Percentiles rank a stretch among this genome's conserved stretches.
Conservation (phyloP, 2,329 filamentous ascomycete species). For the Onygenales sp. region DNA sequence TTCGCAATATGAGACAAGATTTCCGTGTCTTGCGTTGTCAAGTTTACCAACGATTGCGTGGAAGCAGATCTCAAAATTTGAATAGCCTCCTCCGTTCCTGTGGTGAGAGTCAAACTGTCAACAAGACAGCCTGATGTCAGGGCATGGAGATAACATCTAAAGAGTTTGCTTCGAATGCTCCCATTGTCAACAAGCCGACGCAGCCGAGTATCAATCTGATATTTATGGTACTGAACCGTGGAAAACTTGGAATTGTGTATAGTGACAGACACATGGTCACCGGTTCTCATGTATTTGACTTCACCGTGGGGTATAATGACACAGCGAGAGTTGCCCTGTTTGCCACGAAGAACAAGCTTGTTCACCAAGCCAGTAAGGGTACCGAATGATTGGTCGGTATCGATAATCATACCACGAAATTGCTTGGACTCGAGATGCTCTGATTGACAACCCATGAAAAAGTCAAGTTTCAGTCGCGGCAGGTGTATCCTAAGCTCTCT, state of each 20-base stretch:
- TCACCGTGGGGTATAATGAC: constrained; percentile 33
- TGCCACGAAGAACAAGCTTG: constrained; percentile 37
- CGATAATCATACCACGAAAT: constrained; percentile 42
- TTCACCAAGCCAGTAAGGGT: constrained; percentile 41
- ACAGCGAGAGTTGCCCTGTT: constrained; percentile 17
- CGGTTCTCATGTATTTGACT: constrained; percentile 8
- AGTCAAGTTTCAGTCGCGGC: constrained; percentile 40
- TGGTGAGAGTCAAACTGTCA: constrained; percentile 24
- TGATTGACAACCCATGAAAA: constrained; percentile 25
- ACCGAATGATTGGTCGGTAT: constrained; percentile 36
- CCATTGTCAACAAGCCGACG: constrained; percentile 43
- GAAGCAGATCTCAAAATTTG: constrained; percentile 34
- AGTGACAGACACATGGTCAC: constrained; percentile 26
- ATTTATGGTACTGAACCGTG: constrained; percentile 29
- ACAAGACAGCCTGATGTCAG: constrained; percentile 24
- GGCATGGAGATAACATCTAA: constrained; percentile 33
- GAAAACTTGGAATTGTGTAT: constrained; percentile 20
- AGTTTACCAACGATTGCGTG: constrained; percentile 37
- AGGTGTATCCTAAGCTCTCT: constrained; percentile 31
- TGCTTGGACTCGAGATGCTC: constrained; percentile 35
- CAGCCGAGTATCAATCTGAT: constrained; percentile 40
- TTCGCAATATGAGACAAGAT: constrained; percentile 30
- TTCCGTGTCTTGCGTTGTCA: constrained; percentile 27
- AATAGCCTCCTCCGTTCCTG: constrained; percentile 23
- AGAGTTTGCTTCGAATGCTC: constrained; percentile 43